A percentile compares a stretch with the other conserved stretches of the same genome.
Conservation (phyloP, 768 basidiomycete genomes). For the Lactarius sanguifluus region DNA sequence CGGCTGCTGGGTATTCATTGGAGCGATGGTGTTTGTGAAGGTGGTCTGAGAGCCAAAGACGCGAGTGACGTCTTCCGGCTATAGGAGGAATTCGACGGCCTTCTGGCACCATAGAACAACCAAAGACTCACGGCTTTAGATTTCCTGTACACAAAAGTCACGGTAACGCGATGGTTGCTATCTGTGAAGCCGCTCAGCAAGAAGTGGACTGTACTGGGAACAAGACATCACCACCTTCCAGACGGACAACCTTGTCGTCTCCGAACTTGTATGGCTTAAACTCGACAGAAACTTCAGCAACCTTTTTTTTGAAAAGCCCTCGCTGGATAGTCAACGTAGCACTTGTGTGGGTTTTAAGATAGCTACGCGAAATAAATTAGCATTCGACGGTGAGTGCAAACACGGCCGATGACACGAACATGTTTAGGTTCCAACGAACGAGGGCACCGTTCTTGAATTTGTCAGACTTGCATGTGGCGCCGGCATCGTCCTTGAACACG, state of each 20-base stretch:
- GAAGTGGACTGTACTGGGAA: background rate
- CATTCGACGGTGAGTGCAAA: background rate
- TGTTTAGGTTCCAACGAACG: background rate
- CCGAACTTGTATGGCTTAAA: background rate
- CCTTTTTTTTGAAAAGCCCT: accelerated
- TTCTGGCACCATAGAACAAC: background rate
- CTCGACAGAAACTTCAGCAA: background rate
- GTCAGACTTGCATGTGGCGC: background rate
- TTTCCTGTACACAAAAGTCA: background rate
- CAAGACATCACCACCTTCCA: background rate
- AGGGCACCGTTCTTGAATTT: background rate
- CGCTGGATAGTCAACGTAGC: too few relatives aligned
- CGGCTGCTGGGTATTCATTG: too few relatives aligned
- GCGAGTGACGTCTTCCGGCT: background rate
- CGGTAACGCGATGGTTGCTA: background rate
- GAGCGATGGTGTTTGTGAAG: background rate
- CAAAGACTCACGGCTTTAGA: background rate
- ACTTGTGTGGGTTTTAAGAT: background rate
- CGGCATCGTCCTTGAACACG: background rate
- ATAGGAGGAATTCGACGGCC: background rate
- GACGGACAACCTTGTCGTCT: background rate
- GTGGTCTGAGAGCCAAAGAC: background rate
- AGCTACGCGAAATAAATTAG: background rate
- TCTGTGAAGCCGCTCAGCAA: background rate
- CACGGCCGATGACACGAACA: background rate